Evolutionary conservation across 345 rosid species (phyloP).

Genomic region (Salix caprea): DNA sequence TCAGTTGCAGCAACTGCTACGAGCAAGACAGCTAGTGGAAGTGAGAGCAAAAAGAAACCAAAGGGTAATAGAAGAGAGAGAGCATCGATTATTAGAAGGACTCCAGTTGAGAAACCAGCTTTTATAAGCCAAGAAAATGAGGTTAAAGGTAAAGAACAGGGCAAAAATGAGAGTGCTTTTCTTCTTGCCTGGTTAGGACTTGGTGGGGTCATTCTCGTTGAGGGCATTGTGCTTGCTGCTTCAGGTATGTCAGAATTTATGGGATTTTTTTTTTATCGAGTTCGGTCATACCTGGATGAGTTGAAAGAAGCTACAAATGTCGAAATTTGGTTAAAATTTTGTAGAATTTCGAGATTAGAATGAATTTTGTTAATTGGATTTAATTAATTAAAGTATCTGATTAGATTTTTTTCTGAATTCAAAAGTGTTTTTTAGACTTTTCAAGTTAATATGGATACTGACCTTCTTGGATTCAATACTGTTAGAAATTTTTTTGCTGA

Average conservation of each 20-base stretch:
- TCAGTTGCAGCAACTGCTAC: slow-evolving; percentile 12
- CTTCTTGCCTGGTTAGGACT: slow-evolving; percentile 81
- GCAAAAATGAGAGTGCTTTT: slow-evolving; percentile 76
- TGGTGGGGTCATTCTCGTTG: slow-evolving; percentile 59
- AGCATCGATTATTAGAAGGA: slow-evolving; percentile 47
- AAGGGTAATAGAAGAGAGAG: slow-evolving; percentile 51
- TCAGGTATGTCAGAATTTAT: slow-evolving; percentile 44
- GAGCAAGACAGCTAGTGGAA: slow-evolving; percentile 2
- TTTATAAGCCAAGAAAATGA: slow-evolving; percentile 48
- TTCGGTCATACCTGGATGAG: neutral
- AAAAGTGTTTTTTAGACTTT: neutral
- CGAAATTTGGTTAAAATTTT: neutral
- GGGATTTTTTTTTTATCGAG: neutral
- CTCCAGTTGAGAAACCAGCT: slow-evolving; percentile 65
- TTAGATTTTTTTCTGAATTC: neutral
- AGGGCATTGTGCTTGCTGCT: slow-evolving; percentile 72
- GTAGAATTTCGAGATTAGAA: neutral
- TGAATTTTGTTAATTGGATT: neutral
- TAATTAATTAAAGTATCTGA: neutral
- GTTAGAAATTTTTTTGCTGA: neutral
- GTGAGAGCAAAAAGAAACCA: slow-evolving; percentile 33
- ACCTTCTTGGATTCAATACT: neutral
- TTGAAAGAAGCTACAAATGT: neutral
- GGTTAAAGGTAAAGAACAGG: slow-evolving; percentile 51
- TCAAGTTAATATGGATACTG: neutral